A percentile compares a stretch with the other conserved stretches of the same genome.
Evolutionary conservation across 1,284 basidiomycete species (phyloP).

Genomic region (Melanopsichium pennsylvanicum): DNA sequence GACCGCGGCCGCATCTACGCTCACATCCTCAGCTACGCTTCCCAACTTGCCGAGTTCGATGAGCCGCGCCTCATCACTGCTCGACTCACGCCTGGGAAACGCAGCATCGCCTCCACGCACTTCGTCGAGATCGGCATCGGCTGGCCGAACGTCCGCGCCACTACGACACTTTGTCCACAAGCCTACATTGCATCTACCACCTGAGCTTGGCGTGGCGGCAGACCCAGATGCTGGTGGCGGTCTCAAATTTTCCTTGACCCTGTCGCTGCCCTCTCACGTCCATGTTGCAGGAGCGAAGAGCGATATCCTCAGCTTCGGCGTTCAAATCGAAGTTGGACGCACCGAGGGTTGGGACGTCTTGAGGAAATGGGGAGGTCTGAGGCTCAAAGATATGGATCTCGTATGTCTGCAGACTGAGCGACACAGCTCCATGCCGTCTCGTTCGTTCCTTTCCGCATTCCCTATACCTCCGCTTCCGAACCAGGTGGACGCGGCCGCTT

Average conservation of each 20-base stretch:
- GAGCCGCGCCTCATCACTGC: constrained; percentile 23
- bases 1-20: constrained; percentile 21
- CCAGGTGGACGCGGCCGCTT: constrained; percentile 40
- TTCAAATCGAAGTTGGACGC: constrained; percentile 62
- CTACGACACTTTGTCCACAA: constrained; percentile 63
- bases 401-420: constrained; percentile 62
- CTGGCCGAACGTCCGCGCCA: constrained; percentile 31
- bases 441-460: constrained; percentile 60
- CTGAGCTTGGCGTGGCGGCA: constrained; percentile 46
- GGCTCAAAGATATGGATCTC: constrained; percentile 64
- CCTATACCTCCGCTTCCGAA: constrained; percentile 49
- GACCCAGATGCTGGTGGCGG: constrained; percentile 35
- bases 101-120: constrained; percentile 45
- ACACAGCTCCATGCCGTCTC: constrained; percentile 61
- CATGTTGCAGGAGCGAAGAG: constrained; percentile 49
- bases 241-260: constrained; percentile 58
- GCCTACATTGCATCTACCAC: constrained; percentile 56
- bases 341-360: constrained; percentile 51
- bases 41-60: constrained; percentile 26
- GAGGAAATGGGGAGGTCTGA: constrained; percentile 53
- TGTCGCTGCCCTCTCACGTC: constrained; percentile 62
- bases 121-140: constrained; percentile 26
- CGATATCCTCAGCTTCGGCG: constrained; percentile 62
- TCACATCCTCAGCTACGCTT: constrained; percentile 28
- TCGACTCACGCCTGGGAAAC: constrained; percentile 30